Evolutionary conservation across 2,329 filamentous ascomycete species (phyloP), one percentile per base, ranked within the genome.

Genomic region (Dichotomopilus funicola): DNA sequence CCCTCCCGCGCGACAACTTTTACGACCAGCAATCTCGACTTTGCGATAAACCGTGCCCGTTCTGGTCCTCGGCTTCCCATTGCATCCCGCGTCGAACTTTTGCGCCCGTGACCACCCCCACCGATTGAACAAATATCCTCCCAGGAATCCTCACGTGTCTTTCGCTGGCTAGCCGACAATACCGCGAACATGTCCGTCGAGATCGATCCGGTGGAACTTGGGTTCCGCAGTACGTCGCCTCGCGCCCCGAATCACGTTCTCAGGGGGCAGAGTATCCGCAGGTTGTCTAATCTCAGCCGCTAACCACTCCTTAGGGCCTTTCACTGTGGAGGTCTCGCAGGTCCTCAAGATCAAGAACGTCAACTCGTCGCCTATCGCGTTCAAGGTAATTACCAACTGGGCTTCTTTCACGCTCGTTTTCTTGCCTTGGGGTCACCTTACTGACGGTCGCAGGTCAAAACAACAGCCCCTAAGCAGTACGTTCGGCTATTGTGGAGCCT

Each of bases 381-480:
- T 88, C 76, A 88, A 88, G 81, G 83, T 86, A 77, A 49, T 13
- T 44, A 31, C n/a, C 48, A 49, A 40, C 55, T 31, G 43, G 19
- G 19, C 42, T 40, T 51, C 58, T 44, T 53, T 62, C 6, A 31
- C 10, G 38, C 12, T 13, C 19, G 19, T 11, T 6, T 9, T 47
- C 13, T n/a, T 51, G 34, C 19, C 10, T 42, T 47, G 11, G 48
- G 38, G 45, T 58, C 45, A 55, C 62, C 27, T 50, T 33, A 44
- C 69, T 73, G 61, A 72, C 65, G 50, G 51, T 47, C 43, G 37
- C 65, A 96, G 91, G 94, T 99, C 73, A 99, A 99, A 85, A 99
- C 94, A 49, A 99, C 94, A 61, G 94, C 94, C 49, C 94, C 94
- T 37, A 97, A 97, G 77, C 94, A 97, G 92, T 99, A 88, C 54